phyloP scores from a whole-genome alignment of 208 protist species.

The Borovskyia barvae region DNA sequence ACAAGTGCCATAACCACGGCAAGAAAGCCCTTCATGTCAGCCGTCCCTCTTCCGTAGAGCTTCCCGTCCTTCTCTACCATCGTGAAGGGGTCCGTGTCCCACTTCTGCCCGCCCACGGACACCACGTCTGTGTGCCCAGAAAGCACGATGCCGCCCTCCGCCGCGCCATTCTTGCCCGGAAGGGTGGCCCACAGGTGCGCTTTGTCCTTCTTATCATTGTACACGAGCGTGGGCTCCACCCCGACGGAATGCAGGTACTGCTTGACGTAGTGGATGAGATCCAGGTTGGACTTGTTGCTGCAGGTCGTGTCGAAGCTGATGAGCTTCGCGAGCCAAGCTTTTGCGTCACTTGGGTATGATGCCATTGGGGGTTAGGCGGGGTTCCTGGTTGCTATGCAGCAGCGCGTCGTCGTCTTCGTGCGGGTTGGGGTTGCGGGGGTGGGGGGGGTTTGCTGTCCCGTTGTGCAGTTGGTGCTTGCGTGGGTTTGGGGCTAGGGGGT shows the following conservation, averaged over 20 bases:
- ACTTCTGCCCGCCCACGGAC: conserved; percentile 55
- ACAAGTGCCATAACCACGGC: conserved; percentile 37
- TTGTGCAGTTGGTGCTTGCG: no score
- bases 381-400: background rate
- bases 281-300: conserved; percentile 40
- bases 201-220: conserved; percentile 28
- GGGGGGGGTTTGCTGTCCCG: no score
- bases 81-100: conserved; percentile 50
- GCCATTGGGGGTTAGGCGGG: background rate
- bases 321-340: conserved; percentile 41
- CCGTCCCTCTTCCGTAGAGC: conserved; percentile 51
- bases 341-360: conserved; percentile 1
- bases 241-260: conserved; percentile 19
- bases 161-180: conserved; percentile 26
- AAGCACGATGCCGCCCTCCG: conserved; percentile 51
- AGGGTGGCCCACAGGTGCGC: conserved; percentile 45
- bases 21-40: conserved; percentile 63
- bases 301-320: conserved; percentile 42
- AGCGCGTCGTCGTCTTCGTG: background rate
- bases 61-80: conserved; percentile 48
- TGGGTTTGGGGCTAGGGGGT: no score
- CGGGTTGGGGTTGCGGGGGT: no score
- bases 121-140: conserved; percentile 62
- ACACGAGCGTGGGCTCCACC: conserved; percentile 19
- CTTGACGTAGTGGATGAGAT: conserved; percentile 34